Conservation (phyloP, 306 rosid genomes). For the Fragaria iinumae region DNA sequence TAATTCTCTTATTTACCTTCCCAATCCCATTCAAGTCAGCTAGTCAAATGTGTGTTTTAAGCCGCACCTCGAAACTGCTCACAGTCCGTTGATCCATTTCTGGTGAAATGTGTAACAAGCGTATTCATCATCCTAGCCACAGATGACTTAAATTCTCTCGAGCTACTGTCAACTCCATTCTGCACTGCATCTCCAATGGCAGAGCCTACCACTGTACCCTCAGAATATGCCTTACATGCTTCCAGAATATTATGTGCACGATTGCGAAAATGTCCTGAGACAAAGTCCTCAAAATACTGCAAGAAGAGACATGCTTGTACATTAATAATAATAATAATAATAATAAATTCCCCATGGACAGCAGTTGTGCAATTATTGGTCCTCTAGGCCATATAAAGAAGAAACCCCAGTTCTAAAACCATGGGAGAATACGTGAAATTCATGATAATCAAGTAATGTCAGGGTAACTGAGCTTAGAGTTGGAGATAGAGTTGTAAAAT, state of each 20-base stretch:
- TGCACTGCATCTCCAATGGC: slow-evolving; percentile 23
- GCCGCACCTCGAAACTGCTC: slow-evolving; percentile 48
- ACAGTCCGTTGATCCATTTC: slow-evolving; percentile 60
- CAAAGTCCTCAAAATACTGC: slow-evolving; percentile 79
- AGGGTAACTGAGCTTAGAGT: not conserved
- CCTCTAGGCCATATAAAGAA: not conserved
- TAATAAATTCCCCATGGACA: too few relatives aligned
- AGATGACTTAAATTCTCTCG: slow-evolving; percentile 42
- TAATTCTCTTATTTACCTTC: slow-evolving; percentile 20
- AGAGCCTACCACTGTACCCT: slow-evolving; percentile 60
- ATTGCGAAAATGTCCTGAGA: slow-evolving; percentile 47
- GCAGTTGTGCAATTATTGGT: not conserved
- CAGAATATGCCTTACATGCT: slow-evolving; percentile 56
- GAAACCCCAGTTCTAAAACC: not conserved
- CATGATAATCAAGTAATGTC: not conserved
- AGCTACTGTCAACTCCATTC: not conserved
- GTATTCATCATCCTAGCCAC: slow-evolving; percentile 54
- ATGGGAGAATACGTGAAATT: not conserved
- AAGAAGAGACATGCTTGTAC: slow-evolving; percentile 18
- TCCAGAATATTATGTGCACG: slow-evolving; percentile 51
- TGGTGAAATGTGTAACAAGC: slow-evolving; percentile 56
- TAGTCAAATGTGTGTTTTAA: slow-evolving; percentile 10
- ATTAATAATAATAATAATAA: not conserved
- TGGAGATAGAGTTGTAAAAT: not conserved
- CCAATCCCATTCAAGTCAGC: slow-evolving; percentile 12